Evolutionary conservation across 306 rosid genomes (phyloP).

Genomic region (Sesbania bispinosa): DNA sequence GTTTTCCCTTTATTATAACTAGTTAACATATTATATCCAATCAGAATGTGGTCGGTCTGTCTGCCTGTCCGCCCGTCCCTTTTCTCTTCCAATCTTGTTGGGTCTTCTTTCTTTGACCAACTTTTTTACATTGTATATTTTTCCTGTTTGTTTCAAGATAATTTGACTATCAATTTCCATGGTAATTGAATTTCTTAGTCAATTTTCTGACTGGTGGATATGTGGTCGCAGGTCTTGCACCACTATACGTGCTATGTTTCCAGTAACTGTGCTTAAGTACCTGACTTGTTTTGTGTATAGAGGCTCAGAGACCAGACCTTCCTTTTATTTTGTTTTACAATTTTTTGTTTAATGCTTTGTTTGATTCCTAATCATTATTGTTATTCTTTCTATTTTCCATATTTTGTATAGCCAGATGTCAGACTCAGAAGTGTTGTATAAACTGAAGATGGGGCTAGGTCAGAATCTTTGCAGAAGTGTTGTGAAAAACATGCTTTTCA

Average conservation of each 20-base stretch:
- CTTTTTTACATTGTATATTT: constrained; percentile 12
- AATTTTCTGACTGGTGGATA: constrained; percentile 63
- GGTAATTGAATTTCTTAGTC: constrained; percentile 45
- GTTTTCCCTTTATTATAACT: not conserved
- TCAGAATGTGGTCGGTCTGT: constrained; percentile 25
- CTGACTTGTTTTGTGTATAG: constrained; percentile 54
- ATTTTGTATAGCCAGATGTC: constrained; percentile 54
- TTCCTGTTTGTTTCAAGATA: constrained; percentile 16
- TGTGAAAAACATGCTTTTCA: constrained; percentile 41
- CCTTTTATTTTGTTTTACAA: constrained; percentile 29
- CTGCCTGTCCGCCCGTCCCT: too few relatives aligned
- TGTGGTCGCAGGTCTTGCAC: constrained; percentile 98
- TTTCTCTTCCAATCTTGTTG: constrained; percentile 7
- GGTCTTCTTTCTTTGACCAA: constrained; percentile 12
- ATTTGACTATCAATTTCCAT: constrained; percentile 33
- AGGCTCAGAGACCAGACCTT: constrained; percentile 48
- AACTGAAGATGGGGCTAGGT: constrained; percentile 54
- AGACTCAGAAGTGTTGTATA: constrained; percentile 37
- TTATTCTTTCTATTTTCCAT: constrained; percentile 29
- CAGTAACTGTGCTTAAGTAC: constrained; percentile 72
- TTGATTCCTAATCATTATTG: constrained; percentile 30
- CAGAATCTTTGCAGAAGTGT: constrained; percentile 50
- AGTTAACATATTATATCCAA: not conserved
- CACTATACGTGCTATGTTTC: constrained; percentile 73
- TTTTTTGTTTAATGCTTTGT: constrained; percentile 9